Evolutionary conservation across 805 yeast species (phyloP).

Genomic region (Lipomyces yamanashiensis): DNA sequence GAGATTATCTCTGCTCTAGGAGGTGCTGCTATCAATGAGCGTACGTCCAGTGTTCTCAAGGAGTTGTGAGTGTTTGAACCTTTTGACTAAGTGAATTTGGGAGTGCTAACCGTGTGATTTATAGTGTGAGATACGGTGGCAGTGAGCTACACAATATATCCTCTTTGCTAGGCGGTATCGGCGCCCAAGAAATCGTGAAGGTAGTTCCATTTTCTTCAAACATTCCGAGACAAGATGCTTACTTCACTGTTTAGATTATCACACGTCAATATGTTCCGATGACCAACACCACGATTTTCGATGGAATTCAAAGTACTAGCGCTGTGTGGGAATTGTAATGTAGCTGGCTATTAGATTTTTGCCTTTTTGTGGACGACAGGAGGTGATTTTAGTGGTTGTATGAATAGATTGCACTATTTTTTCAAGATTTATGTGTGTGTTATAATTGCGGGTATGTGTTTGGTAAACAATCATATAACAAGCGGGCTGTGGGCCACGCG

Average conservation of each 20-base stretch:
- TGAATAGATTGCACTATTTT: not conserved
- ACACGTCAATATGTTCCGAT: conserved; percentile 83
- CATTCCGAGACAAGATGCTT: not conserved
- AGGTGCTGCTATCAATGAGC: conserved; percentile 19
- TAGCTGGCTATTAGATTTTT: not conserved
- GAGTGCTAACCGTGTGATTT: not conserved
- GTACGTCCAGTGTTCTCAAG: conserved; percentile 49
- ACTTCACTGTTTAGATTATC: conserved; percentile 44
- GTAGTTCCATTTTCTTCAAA: conserved; percentile 38
- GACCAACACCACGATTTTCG: conserved; percentile 70
- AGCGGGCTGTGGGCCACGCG: no score
- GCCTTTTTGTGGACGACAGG: not conserved
- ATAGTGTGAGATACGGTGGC: conserved; percentile 45
- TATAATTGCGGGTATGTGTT: no score
- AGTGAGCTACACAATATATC: conserved; percentile 60
- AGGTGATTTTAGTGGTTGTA: not conserved
- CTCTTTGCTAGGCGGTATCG: conserved; percentile 81
- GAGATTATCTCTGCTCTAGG: conserved; percentile 20
- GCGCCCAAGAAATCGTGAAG: conserved; percentile 82
- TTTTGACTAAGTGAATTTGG: not conserved
- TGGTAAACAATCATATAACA: no score
- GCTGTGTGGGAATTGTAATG: conserved; percentile 17
- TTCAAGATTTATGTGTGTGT: no score
- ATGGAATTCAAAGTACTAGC: conserved; percentile 61
- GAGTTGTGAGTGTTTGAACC: conserved; percentile 46